These are phyloP conservation scores for Suillus tomentosus DNA, from an alignment of 768 basidiomycete genomes.

Conservation along the genomic window DNA sequence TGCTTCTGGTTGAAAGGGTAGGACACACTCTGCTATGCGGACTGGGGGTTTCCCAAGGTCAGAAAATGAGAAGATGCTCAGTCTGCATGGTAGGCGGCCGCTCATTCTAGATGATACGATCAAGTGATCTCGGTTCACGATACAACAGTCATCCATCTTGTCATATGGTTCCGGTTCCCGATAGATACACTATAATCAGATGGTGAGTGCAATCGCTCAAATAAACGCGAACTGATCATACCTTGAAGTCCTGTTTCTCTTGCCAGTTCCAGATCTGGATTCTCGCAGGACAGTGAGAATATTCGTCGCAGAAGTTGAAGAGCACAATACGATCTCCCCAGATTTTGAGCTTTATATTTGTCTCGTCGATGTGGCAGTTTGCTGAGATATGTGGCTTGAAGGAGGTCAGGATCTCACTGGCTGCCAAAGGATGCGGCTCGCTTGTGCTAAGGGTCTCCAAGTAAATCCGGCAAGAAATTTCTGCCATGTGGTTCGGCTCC, in stretches of 20 bases:
- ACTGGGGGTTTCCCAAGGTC: conserved; percentile 2
- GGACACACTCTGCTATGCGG: not conserved
- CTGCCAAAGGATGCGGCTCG: conserved; percentile 5
- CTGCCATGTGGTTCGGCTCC: conserved; percentile 3
- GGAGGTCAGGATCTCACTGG: not conserved
- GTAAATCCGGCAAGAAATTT: conserved; percentile 3
- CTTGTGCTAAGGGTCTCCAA: conserved; percentile 3
- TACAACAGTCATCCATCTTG: conserved; percentile 2
- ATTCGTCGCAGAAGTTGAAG: not conserved
- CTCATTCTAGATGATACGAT: not conserved
- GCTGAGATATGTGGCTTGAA: conserved; percentile 6
- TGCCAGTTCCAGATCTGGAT: conserved; percentile 6
- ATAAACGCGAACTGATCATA: not conserved
- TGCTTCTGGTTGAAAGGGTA: not conserved
- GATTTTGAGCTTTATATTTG: conserved; percentile 1
- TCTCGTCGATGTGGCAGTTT: not conserved
- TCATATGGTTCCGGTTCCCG: not conserved
- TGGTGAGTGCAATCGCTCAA: not conserved
- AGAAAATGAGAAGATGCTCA: not conserved
- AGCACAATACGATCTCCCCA: conserved; percentile 2
- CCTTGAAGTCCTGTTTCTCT: conserved; percentile 6
- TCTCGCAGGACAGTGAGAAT: not conserved
- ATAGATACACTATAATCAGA: not conserved
- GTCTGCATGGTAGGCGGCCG: not conserved
- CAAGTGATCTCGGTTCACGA: conserved; percentile 2